Evolutionary conservation across 2,329 filamentous ascomycete species (phyloP).

Genomic region (Apiospora hydei): DNA sequence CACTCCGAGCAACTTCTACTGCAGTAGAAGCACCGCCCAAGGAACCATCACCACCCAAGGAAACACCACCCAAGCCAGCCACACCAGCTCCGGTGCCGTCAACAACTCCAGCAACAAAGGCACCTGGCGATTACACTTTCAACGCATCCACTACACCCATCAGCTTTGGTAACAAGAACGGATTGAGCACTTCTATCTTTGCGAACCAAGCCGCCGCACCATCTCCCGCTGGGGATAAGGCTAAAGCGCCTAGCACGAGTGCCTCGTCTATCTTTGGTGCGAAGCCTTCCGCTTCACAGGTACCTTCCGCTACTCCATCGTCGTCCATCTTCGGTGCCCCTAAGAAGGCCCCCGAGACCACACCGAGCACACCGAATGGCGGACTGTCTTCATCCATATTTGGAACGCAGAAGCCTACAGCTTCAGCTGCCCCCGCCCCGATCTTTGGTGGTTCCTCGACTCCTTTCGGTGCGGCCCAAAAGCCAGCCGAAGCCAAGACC

Average conservation of each 20-base stretch:
- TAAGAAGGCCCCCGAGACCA: conserved; percentile 30
- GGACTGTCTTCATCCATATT: conserved; percentile 34
- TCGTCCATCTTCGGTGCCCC: conserved; percentile 33
- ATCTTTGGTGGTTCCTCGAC: conserved; percentile 29
- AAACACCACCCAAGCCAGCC: conserved; percentile 29
- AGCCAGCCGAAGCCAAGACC: conserved; percentile 27
- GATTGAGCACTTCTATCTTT: conserved; percentile 34
- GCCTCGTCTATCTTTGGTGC: conserved; percentile 43
- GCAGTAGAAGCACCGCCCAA: conserved; percentile 33
- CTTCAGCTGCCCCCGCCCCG: conserved; percentile 30
- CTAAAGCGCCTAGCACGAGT: neutral
- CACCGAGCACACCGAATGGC: conserved; percentile 32
- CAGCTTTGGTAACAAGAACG: conserved; percentile 33
- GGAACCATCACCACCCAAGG: conserved; percentile 27
- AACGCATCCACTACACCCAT: conserved; percentile 42
- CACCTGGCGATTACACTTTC: conserved; percentile 42
- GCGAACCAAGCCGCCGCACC: conserved; percentile 43
- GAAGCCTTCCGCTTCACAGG: conserved; percentile 38
- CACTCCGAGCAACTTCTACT: conserved; percentile 37
- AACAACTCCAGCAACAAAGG: conserved; percentile 39
- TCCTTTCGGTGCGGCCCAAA: conserved; percentile 29
- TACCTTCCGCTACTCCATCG: conserved; percentile 29
- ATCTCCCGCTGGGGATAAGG: conserved; percentile 5
- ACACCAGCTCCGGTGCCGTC: conserved; percentile 28
- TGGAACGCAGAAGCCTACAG: conserved; percentile 30